Base-by-base conservation (phyloP, 139 green algal genomes). In the Chlorella sp. region DNA sequence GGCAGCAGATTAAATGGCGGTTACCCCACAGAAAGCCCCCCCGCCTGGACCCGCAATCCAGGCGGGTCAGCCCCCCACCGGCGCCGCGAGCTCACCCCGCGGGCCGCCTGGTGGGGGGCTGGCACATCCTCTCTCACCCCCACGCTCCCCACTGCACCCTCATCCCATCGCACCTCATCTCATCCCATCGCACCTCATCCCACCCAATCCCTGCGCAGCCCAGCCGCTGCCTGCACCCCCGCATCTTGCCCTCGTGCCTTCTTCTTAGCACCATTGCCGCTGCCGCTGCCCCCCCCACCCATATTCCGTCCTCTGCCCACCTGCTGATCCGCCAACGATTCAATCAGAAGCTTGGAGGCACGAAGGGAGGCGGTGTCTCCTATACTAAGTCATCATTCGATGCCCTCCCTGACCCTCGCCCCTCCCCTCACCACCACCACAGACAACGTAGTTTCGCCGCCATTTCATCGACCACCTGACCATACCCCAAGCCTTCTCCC, bases 381-480 rank as follows among this genome's bases (percentile, higher is more conserved):
- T n/a, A n/a, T n/a, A n/a, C n/a, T n/a, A n/a, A n/a, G n/a, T n/a
- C n/a, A n/a, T n/a, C n/a, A n/a, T n/a, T n/a, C n/a, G n/a, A n/a
- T n/a, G n/a, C n/a, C n/a, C n/a, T n/a, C n/a, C n/a, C n/a, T n/a
- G n/a, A n/a, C n/a, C n/a, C n/a, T 18, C 22, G 22, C 18, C 12
- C 39, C 40, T 15, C 80, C 39, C 80, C 80, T 37, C 37, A 21
- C 1, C 15, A 24, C 2, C n/a, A n/a, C n/a, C 36, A 40, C 21
- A 96, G 94, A 92, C 98, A 18, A 97, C 94, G 5, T 98, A 99
- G 93, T 93, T 99, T 66, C 98, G 99, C 91, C 92, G 98, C 39
- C 98, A 99, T 94, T 98, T 98, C 93, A 99, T 99, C 91, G 98
- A 99, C 91, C 93, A 99, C 91, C 91, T 99, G 40, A 98, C 95